Conservation (phyloP, 768 basidiomycete genomes). For the Russula compacta region DNA sequence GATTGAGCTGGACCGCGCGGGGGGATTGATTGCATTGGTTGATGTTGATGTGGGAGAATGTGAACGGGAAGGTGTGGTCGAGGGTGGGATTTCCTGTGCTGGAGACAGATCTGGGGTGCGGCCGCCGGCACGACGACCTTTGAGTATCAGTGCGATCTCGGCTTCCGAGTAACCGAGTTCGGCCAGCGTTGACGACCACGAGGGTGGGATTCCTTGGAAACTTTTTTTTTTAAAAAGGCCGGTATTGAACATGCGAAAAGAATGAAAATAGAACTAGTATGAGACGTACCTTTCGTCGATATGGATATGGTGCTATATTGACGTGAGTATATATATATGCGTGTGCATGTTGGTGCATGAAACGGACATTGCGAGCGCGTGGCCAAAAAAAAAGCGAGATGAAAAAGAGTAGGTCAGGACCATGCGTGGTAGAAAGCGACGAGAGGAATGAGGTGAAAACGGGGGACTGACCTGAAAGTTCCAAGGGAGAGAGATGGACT, state of each 20-base stretch:
- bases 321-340: not conserved
- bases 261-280: not conserved
- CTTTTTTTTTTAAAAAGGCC: not conserved
- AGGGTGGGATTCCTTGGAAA: conserved; percentile 16
- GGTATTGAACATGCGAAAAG: not conserved
- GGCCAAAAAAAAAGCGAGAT: not conserved
- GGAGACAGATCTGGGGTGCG: conserved; percentile 1
- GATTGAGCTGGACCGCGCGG: conserved; percentile 10
- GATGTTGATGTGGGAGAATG: conserved; percentile 11
- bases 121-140: conserved; percentile 11
- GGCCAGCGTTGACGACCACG: conserved; percentile 13
- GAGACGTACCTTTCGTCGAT: conserved; percentile 18
- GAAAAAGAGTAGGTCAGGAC: not conserved
- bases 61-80: not conserved
- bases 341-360: not conserved
- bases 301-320: conserved; percentile 17
- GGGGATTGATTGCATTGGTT: conserved; percentile 1
- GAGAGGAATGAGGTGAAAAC: no score
- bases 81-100: not conserved
- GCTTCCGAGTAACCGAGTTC: conserved; percentile 20
- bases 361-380: not conserved
- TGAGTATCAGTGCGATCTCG: conserved; percentile 17
- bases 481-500: conserved; percentile 18
- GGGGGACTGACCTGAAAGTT: conserved; percentile 17
- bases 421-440: not conserved